Conservation (phyloP, 345 rosid genomes). For the Laguncularia racemosa region DNA sequence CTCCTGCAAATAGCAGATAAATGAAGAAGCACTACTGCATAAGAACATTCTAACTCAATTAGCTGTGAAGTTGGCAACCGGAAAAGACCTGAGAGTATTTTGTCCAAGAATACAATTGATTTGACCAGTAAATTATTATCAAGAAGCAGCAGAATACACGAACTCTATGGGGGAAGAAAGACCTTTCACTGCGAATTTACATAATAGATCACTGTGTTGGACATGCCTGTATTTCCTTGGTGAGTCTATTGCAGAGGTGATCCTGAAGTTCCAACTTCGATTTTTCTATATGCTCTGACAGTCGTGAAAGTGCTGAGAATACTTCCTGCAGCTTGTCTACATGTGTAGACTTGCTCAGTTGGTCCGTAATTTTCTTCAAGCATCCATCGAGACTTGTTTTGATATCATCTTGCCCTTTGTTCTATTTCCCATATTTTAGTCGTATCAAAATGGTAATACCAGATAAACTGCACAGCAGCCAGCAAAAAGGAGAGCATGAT, state of each 20-base stretch:
- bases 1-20: conserved; percentile 25
- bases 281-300: conserved; percentile 54
- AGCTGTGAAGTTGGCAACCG: no score
- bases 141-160: neutral
- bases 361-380: conserved; percentile 60
- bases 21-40: neutral
- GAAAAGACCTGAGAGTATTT: no score
- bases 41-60: no score
- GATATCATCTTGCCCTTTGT: conserved; percentile 53
- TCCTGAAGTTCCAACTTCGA: conserved; percentile 39
- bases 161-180: neutral
- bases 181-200: no score
- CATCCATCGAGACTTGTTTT: conserved; percentile 50
- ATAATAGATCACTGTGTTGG: neutral
- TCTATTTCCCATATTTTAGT: conserved; percentile 32
- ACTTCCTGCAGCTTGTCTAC: conserved; percentile 50
- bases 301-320: conserved; percentile 32
- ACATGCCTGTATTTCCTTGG: conserved; percentile 48
- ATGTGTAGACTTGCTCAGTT: conserved; percentile 32
- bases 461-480: conserved; percentile 8
- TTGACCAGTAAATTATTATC: no score
- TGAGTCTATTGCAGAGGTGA: conserved; percentile 40
- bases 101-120: no score
- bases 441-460: conserved; percentile 13
- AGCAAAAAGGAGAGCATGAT: conserved; percentile 10